Conservation (phyloP, 2,329 filamentous ascomycete species). For the Albifimbria verrucaria region DNA sequence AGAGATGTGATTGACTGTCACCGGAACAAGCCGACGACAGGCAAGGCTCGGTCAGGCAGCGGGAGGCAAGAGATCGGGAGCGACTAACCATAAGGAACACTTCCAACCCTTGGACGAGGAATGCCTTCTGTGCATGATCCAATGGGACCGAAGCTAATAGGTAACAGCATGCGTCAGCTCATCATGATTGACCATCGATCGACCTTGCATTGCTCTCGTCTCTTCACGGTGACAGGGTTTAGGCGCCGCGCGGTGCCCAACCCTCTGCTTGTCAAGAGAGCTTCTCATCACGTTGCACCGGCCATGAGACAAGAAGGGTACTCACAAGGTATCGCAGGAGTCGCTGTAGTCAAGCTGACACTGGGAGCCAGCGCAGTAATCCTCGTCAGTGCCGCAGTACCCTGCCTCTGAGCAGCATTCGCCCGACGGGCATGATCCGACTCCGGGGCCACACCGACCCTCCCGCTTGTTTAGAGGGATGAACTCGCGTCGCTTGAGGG, state of each 20-base stretch:
- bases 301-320: constrained; percentile 3
- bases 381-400: constrained; percentile 31
- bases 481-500: neutral
- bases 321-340: constrained; percentile 39
- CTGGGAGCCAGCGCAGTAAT: constrained; percentile 33
- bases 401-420: constrained; percentile 34
- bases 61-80: neutral
- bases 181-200: too few relatives aligned
- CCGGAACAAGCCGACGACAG: too few relatives aligned
- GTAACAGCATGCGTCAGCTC: constrained; percentile 14
- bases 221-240: too few relatives aligned
- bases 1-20: neutral
- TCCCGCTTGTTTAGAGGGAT: constrained; percentile 7
- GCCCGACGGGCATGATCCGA: constrained; percentile 29
- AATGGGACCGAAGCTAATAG: constrained; percentile 24
- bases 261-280: too few relatives aligned
- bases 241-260: too few relatives aligned
- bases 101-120: constrained; percentile 26
- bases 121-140: constrained; percentile 28
- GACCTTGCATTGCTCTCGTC: too few relatives aligned
- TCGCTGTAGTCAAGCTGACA: constrained; percentile 38
- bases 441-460: constrained; percentile 29
- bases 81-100: constrained; percentile 34
- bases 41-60: too few relatives aligned
- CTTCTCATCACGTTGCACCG: neutral